phyloP scores from a whole-genome alignment of 495 filamentous ascomycete genomes.

The Aspergillus saccharolyticus region DNA sequence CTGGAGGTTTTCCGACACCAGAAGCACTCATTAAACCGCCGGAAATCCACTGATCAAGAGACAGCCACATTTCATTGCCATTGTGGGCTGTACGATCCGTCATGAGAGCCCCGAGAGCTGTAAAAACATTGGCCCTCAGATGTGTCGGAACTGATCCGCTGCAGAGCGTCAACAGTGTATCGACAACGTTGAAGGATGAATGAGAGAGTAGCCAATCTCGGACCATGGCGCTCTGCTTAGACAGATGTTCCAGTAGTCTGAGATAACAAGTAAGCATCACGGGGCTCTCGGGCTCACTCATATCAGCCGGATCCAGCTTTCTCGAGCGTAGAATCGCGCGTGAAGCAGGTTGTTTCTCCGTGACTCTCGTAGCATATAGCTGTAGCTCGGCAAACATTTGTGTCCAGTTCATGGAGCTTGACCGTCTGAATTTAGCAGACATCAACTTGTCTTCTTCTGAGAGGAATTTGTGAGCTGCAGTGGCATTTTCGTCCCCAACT shows the following conservation, averaged over 20 bases:
- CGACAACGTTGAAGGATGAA: constrained; percentile 55
- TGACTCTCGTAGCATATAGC: constrained; percentile 64
- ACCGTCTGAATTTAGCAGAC: constrained; percentile 69
- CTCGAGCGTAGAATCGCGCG: constrained; percentile 50
- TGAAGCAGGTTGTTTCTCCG: constrained; percentile 58
- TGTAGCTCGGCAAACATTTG: constrained; percentile 88
- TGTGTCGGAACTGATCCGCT: constrained; percentile 63
- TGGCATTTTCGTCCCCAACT: constrained; percentile 70
- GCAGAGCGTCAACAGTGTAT: constrained; percentile 63
- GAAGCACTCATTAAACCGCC: constrained; percentile 42
- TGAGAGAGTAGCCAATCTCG: constrained; percentile 65
- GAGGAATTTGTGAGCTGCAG: constrained; percentile 79
- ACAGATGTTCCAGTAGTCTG: constrained; percentile 75
- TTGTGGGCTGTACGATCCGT: constrained; percentile 55
- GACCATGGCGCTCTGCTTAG: constrained; percentile 59
- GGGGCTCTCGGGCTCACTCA: constrained; percentile 75
- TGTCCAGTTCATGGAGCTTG: constrained; percentile 77
- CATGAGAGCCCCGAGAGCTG: constrained; percentile 61
- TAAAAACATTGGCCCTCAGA: constrained; percentile 72
- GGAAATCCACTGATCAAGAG: constrained; percentile 67
- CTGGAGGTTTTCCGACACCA: constrained; percentile 30
- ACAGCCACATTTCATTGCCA: constrained; percentile 63
- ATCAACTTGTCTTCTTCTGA: constrained; percentile 74
- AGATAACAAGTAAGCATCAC: constrained; percentile 94
- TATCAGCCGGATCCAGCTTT: constrained; percentile 62